Evolutionary conservation across 2,329 filamentous ascomycete genomes (phyloP), one percentile per base, ranked within the genome.

Genomic region (Dothiorella sarmentorum): DNA sequence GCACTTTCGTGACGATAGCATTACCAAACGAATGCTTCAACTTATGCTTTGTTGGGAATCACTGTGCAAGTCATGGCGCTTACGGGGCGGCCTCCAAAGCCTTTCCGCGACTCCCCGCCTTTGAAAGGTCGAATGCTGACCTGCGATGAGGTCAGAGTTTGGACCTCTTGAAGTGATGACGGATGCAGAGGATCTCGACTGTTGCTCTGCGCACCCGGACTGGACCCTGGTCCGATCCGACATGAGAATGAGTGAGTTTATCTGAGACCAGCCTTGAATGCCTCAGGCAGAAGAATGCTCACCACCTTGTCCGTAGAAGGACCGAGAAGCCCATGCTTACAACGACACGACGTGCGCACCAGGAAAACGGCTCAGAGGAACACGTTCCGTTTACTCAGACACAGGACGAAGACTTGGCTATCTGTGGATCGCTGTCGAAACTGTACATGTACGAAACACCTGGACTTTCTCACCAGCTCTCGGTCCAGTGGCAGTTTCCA

Each of bases 21-120:
- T 49, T 35, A 22, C 22, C 43, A 29, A 40, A 37, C 26, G 18
- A 7, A n/a, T 40, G 33, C 31, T 33, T 52, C 44, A 17, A 37
- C 29, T 4, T 4, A 26, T 35, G 45, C 45, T 35, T n/a, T 29
- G 3, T 11, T 45, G 15, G 26, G 26, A 13, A 18, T 18, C 5
- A 10, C 17, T 15, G 17, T n/a, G 22, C 17, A 37, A 27, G 5
- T 18, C 33, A 29, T n/a, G 24, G 33, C 49, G 22, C n/a, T 13
- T 20, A 17, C 6, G 15, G 49, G 49, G 49, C 49, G 49, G 49
- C 49, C 49, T 53, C 49, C 49, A 24, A 53, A 7, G 24, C 7
- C n/a, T 2, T 9, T 17, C n/a, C 26, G 40, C 22, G 3, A 13
- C 22, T 22, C n/a, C 20, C 7, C 20, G 40, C 11, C 22, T 43